Conservation (phyloP, 2,329 filamentous ascomycete genomes). For the Neopestalotiopsis rosae region DNA sequence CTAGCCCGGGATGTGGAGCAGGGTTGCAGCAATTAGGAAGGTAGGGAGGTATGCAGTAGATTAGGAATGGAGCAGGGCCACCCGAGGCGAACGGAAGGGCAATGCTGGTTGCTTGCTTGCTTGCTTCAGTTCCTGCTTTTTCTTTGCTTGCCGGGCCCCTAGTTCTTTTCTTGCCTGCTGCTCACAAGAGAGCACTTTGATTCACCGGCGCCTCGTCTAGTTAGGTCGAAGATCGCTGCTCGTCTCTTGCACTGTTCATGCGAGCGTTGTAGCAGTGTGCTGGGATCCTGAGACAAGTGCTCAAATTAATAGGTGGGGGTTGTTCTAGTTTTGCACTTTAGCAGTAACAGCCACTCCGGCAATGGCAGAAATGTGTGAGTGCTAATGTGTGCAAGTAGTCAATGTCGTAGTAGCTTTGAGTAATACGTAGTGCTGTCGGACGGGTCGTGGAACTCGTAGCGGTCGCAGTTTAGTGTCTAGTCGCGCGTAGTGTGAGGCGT, state of each 20-base stretch:
- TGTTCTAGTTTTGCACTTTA: background rate
- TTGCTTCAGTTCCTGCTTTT: background rate
- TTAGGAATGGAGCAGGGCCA: conserved; percentile 10
- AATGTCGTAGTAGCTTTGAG: background rate
- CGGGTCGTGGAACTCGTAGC: background rate
- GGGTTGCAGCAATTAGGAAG: conserved; percentile 12
- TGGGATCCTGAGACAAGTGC: conserved; percentile 1
- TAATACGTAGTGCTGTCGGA: background rate
- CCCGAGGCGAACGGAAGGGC: conserved; percentile 3
- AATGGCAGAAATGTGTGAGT: background rate
- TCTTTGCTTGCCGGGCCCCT: background rate
- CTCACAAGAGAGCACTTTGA: background rate
- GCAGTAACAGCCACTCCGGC: background rate
- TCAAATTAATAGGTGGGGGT: conserved; percentile 1
- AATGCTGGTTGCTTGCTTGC: background rate
- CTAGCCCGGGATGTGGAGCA: conserved; percentile 11
- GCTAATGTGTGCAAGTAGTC: background rate
- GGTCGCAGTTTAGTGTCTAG: background rate
- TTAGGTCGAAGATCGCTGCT: background rate
- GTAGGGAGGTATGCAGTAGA: conserved; percentile 6
- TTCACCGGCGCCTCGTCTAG: conserved; percentile 1
- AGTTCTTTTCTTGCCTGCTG: background rate
- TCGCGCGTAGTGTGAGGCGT: background rate
- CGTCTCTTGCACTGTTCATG: background rate
- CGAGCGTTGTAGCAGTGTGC: background rate